Conservation (phyloP, 345 rosid species). For the Gossypium australe region DNA sequence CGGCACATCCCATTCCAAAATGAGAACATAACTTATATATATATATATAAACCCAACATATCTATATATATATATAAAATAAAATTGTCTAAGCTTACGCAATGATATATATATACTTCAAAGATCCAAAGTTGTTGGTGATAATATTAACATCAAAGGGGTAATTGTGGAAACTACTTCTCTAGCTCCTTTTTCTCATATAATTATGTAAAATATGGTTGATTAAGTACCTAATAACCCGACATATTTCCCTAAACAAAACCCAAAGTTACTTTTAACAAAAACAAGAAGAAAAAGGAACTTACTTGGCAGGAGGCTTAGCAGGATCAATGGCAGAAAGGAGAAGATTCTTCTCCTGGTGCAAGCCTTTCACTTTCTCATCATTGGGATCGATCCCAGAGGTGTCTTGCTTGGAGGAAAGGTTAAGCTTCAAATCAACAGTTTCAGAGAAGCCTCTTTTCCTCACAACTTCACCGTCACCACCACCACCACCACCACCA, state of each 20-base stretch:
- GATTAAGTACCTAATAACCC: neutral
- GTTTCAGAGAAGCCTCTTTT: constrained; percentile 77
- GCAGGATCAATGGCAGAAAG: constrained; percentile 44
- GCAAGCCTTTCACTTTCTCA: constrained; percentile 2
- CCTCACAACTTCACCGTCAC: constrained; percentile 29
- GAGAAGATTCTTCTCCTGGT: constrained; percentile 28
- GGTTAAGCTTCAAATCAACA: constrained; percentile 71
- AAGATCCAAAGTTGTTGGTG: neutral
- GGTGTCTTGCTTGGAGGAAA: constrained; percentile 33
- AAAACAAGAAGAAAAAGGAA: neutral
- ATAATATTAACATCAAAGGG: neutral
- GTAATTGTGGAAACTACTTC: neutral
- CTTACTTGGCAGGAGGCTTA: constrained; percentile 76
- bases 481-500: constrained; percentile 33
- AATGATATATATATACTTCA: neutral
- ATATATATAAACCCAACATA: no score
- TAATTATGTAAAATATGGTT: neutral
- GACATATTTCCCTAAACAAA: neutral
- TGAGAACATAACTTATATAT: neutral
- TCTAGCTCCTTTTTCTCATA: neutral
- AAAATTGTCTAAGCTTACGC: neutral
- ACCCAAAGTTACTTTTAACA: neutral
- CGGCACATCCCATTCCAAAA: neutral
- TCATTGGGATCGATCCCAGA: constrained; percentile 11
- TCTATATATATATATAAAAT: neutral